Conservation (phyloP, 148 eudicot species). For the Chenopodium quinoa region DNA sequence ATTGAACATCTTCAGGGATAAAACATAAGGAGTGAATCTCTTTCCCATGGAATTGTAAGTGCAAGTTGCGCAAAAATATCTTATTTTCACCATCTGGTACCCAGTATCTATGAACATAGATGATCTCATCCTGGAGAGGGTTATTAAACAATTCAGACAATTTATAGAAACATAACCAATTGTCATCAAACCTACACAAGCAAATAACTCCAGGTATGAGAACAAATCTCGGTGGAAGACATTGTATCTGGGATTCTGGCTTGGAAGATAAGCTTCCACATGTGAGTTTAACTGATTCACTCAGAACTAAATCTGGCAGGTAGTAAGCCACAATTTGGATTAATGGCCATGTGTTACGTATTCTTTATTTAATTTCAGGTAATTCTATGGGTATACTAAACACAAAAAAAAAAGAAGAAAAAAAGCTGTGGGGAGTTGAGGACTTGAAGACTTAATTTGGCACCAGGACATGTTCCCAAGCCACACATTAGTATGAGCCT, state of each 20-base stretch:
- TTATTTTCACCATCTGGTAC: conserved; percentile 42
- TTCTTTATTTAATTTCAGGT: neutral
- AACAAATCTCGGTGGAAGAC: neutral
- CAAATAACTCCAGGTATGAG: conserved; percentile 2
- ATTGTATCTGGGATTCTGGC: neutral
- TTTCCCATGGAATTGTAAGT: conserved; percentile 94
- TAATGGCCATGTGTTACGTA: no score
- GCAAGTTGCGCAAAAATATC: conserved; percentile 66
- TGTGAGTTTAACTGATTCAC: neutral
- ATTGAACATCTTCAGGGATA: conserved; percentile 39
- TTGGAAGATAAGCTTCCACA: neutral
- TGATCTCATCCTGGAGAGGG: conserved; percentile 65
- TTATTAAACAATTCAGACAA: conserved; percentile 8
- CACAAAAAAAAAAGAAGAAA: neutral
- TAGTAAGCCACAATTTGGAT: neutral
- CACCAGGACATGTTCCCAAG: neutral
- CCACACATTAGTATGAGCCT: neutral
- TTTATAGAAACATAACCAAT: neutral
- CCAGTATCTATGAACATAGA: conserved; percentile 59
- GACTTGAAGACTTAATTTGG: neutral
- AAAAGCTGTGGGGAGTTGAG: no score
- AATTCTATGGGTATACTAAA: neutral
- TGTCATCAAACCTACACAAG: conserved; percentile 1
- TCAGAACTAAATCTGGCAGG: neutral
- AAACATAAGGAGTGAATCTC: conserved; percentile 89